phyloP scores from a whole-genome alignment of 257 asterid species.

The Nicotiana tabacum region DNA sequence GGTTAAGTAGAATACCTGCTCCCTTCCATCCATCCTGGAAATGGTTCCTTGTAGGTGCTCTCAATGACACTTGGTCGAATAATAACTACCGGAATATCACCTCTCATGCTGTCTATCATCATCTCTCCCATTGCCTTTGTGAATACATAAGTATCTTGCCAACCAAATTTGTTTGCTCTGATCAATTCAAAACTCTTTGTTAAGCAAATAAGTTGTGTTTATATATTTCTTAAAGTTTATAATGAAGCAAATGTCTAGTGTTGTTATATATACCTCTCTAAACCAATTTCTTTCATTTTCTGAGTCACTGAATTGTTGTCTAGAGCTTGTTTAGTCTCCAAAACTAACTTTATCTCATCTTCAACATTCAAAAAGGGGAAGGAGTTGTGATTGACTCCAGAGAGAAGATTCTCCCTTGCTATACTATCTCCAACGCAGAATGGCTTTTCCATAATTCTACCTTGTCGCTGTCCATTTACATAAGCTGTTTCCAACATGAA shows the following conservation, averaged over 20 bases:
- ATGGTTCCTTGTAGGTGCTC: slow-evolving; percentile 93
- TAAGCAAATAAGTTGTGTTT: background rate
- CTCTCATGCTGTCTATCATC: slow-evolving; percentile 77
- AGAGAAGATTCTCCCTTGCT: slow-evolving; percentile 40
- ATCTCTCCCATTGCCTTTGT: slow-evolving; percentile 99
- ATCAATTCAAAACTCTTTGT: background rate
- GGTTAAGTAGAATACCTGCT: slow-evolving; percentile 48
- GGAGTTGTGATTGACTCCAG: slow-evolving; percentile 26
- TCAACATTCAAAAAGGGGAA: slow-evolving; percentile 55
- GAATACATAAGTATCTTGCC: slow-evolving; percentile 96
- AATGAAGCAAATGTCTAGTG: background rate
- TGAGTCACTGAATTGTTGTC: slow-evolving; percentile 40
- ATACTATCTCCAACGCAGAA: slow-evolving; percentile 66
- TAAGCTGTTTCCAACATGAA: slow-evolving; percentile 53
- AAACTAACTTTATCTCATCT: slow-evolving; percentile 70
- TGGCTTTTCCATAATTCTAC: slow-evolving; percentile 76
- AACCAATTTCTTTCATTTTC: slow-evolving; percentile 73
- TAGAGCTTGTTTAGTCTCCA: slow-evolving; percentile 49
- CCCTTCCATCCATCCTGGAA: slow-evolving; percentile 99
- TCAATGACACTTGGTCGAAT: slow-evolving; percentile 94
- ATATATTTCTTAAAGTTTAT: no score
- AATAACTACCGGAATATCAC: slow-evolving; percentile 75
- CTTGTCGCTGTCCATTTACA: slow-evolving; percentile 90
- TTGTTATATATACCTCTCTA: slow-evolving; percentile 53
- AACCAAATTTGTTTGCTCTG: slow-evolving; percentile 96